phyloP scores from a whole-genome alignment of 495 filamentous ascomycete genomes.

The Tuber brumale region DNA sequence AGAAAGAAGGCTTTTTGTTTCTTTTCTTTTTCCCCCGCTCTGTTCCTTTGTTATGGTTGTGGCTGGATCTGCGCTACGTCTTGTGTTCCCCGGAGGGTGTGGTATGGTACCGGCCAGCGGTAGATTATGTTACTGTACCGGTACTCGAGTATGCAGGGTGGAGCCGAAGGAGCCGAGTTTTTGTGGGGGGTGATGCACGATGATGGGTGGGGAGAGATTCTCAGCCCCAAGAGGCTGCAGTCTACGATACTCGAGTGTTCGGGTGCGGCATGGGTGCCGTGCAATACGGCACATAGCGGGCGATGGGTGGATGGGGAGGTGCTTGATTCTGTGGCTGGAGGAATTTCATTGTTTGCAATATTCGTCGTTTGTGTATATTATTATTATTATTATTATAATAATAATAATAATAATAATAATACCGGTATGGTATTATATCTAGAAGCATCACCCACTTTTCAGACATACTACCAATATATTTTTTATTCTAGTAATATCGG shows the following conservation, averaged over 20 bases:
- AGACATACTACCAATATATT: not conserved
- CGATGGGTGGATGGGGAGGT: not conserved
- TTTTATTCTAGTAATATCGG: not conserved
- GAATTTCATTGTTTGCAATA: not conserved
- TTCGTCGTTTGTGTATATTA: not conserved
- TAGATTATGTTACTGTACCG: not conserved
- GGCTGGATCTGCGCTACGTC: not conserved
- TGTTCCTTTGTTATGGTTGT: not conserved
- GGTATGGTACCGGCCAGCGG: too few species aligned
- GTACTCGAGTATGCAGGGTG: not conserved
- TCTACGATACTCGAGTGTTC: too few species aligned
- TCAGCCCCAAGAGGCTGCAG: not conserved
- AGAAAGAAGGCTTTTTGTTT: not conserved
- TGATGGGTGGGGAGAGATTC: not conserved
- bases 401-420: not conserved
- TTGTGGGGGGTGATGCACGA: not conserved
- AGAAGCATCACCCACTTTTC: not conserved
- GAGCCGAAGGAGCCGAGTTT: not conserved
- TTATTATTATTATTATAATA: too few species aligned
- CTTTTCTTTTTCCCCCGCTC: not conserved
- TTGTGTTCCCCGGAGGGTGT: too few species aligned
- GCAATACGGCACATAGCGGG: not conserved
- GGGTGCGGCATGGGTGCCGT: too few species aligned
- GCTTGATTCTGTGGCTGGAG: not conserved
- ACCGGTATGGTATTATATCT: not conserved